These are phyloP conservation scores for Delonix regia DNA, from an alignment of 306 rosid species.

Conservation along the genomic window DNA sequence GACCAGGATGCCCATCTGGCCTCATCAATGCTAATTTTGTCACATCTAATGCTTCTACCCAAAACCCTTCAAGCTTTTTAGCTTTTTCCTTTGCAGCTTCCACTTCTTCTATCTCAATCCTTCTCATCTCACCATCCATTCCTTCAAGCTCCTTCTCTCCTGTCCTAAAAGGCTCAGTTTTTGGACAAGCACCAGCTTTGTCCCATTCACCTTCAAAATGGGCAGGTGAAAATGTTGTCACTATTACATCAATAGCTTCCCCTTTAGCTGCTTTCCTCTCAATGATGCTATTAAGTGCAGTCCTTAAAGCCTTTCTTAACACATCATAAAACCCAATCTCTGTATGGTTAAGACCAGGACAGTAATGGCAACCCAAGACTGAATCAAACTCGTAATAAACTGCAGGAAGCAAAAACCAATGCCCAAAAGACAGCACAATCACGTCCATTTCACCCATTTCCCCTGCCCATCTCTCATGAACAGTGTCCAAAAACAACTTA, in stretches of 20 bases:
- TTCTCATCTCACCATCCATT: conserved; percentile 85
- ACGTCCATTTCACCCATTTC: conserved; percentile 60
- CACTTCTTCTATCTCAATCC: conserved; percentile 73
- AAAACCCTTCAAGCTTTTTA: conserved; percentile 40
- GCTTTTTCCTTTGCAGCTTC: conserved; percentile 58
- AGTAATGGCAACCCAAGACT: conserved; percentile 79
- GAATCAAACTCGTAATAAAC: conserved; percentile 66
- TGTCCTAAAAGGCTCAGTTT: conserved; percentile 56
- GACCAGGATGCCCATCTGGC: conserved; percentile 95
- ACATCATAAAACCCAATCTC: conserved; percentile 88
- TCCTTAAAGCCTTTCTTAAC: conserved; percentile 67
- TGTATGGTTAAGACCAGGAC: conserved; percentile 78
- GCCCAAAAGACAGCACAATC: conserved; percentile 79
- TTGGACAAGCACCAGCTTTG: conserved; percentile 79
- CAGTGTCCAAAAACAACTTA: conserved; percentile 64
- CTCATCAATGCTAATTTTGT: conserved; percentile 72
- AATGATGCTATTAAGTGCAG: conserved; percentile 55
- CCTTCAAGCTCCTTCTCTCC: conserved; percentile 74
- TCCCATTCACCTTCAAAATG: conserved; percentile 99
- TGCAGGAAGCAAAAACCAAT: conserved; percentile 93
- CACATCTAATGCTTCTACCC: conserved; percentile 77
- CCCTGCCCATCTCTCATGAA: conserved; percentile 74
- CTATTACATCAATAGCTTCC: conserved; percentile 50
- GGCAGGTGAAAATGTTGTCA: conserved; percentile 86
- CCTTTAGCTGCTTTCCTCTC: conserved; percentile 47